Evolutionary conservation across 352 stramenopile genomes (phyloP).

Genomic region (Pythium guiyangense): DNA sequence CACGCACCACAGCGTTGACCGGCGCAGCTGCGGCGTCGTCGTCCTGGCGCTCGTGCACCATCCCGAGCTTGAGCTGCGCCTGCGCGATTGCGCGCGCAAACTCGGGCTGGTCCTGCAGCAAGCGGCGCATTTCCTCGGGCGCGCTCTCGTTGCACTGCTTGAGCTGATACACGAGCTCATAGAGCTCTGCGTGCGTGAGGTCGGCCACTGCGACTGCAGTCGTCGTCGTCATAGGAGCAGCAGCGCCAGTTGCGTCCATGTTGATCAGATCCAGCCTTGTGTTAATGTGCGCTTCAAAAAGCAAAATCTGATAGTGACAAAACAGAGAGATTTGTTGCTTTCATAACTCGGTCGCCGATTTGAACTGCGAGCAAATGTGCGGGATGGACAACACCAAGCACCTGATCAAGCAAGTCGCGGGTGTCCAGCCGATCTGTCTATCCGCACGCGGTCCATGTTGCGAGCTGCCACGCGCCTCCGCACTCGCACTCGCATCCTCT

Average conservation of each 20-base stretch:
- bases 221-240: not conserved
- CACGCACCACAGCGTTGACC: conserved; percentile 38
- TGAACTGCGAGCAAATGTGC: too few species aligned
- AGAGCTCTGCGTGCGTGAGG: conserved; percentile 47
- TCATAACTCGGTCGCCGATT: too few species aligned
- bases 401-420: too few species aligned
- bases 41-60: conserved; percentile 48
- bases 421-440: too few species aligned
- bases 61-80: conserved; percentile 65
- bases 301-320: too few species aligned
- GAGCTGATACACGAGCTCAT: conserved; percentile 75
- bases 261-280: not conserved
- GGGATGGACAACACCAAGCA: too few species aligned
- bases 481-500: conserved; percentile 1
- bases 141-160: conserved; percentile 81
- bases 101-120: conserved; percentile 75
- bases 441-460: conserved; percentile 7
- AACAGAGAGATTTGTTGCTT: too few species aligned
- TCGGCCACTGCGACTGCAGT: conserved; percentile 37
- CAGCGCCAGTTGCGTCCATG: conserved; percentile 26
- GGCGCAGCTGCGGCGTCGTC: conserved; percentile 21
- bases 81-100: conserved; percentile 67
- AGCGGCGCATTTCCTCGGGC: conserved; percentile 52
- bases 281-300: too few species aligned
- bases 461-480: conserved; percentile 4